Conservation (phyloP, 2,329 filamentous ascomycete species). For the Trichothecium roseum region DNA sequence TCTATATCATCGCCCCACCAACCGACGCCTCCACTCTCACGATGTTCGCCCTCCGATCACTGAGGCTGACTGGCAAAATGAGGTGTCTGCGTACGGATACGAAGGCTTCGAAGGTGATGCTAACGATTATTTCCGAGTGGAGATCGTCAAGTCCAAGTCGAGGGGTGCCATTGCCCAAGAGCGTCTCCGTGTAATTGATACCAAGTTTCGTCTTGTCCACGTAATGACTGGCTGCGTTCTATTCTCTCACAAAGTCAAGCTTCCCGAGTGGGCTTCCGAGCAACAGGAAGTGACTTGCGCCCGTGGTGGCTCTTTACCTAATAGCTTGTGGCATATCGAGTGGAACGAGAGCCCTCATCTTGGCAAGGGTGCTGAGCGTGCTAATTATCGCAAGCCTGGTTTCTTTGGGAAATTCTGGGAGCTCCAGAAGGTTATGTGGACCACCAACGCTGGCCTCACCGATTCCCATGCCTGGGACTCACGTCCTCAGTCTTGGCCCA, state of each 20-base stretch:
- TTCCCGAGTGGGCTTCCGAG: slow-evolving; percentile 95
- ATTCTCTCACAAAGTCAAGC: slow-evolving; percentile 98
- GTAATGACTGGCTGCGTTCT: slow-evolving; percentile 93
- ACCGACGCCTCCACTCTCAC: slow-evolving; percentile 90
- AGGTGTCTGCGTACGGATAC: slow-evolving; percentile 94
- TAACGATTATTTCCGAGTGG: slow-evolving; percentile 89
- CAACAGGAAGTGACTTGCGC: slow-evolving; percentile 99
- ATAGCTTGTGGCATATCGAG: slow-evolving; percentile 96
- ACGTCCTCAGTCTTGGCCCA: slow-evolving; percentile 84
- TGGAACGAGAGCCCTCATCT: slow-evolving; percentile 77
- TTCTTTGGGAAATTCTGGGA: slow-evolving; percentile 99
- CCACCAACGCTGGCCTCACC: slow-evolving; percentile 88
- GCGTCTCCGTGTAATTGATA: slow-evolving; percentile 84
- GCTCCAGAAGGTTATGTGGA: slow-evolving; percentile 98
- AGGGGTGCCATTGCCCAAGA: slow-evolving; percentile 69
- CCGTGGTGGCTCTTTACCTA: slow-evolving; percentile 79
- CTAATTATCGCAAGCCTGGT: slow-evolving; percentile 89
- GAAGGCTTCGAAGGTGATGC: slow-evolving; percentile 95
- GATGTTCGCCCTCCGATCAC: slow-evolving; percentile 80
- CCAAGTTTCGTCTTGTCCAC: slow-evolving; percentile 91
- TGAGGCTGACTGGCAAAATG: slow-evolving; percentile 89
- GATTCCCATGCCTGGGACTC: slow-evolving; percentile 99
- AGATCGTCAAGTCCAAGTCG: slow-evolving; percentile 88
- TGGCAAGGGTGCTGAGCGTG: slow-evolving; percentile 69
- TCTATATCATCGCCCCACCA: slow-evolving; percentile 73